phyloP scores from a whole-genome alignment of 1,284 basidiomycete species.

The Pulveroboletus sp. region DNA sequence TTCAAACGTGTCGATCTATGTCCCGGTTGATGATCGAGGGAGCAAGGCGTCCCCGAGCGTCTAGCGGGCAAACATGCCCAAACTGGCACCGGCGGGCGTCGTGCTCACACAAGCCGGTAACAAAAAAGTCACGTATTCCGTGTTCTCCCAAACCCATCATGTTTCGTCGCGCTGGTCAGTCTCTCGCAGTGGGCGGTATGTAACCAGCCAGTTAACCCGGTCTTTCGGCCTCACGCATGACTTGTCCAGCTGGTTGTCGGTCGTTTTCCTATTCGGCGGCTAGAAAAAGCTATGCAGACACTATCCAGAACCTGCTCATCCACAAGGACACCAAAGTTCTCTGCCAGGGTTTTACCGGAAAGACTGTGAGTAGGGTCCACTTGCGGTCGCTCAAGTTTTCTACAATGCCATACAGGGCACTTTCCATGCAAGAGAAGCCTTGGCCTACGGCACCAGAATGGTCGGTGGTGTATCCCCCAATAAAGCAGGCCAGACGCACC shows the following conservation, averaged over 20 bases:
- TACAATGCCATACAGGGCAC: constrained; percentile 67
- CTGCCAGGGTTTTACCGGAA: constrained; percentile 95
- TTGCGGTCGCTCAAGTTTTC: background rate
- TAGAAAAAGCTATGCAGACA: constrained; percentile 82
- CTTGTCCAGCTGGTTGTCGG: constrained; percentile 60
- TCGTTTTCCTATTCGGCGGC: constrained; percentile 77
- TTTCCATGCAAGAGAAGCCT: constrained; percentile 94
- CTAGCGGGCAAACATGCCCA: constrained; percentile 31
- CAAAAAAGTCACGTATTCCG: constrained; percentile 9
- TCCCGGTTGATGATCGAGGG: background rate
- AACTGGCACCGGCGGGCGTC: constrained; percentile 26
- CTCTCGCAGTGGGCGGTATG: constrained; percentile 54
- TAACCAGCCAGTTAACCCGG: background rate
- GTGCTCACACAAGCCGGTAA: constrained; percentile 11
- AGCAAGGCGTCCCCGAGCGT: too few relatives aligned
- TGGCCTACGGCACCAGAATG: constrained; percentile 95
- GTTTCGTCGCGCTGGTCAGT: constrained; percentile 62
- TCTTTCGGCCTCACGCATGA: background rate
- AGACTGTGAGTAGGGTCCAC: constrained; percentile 69
- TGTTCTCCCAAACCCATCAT: constrained; percentile 33
- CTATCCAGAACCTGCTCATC: constrained; percentile 89
- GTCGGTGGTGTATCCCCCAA: constrained; percentile 98
- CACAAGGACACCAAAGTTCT: constrained; percentile 95
- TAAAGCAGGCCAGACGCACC: constrained; percentile 95
- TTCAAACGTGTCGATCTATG: constrained; percentile 1